Evolutionary conservation across 1,139 yeast species (phyloP).

Genomic region (Wickerhamiella infanticola): DNA sequence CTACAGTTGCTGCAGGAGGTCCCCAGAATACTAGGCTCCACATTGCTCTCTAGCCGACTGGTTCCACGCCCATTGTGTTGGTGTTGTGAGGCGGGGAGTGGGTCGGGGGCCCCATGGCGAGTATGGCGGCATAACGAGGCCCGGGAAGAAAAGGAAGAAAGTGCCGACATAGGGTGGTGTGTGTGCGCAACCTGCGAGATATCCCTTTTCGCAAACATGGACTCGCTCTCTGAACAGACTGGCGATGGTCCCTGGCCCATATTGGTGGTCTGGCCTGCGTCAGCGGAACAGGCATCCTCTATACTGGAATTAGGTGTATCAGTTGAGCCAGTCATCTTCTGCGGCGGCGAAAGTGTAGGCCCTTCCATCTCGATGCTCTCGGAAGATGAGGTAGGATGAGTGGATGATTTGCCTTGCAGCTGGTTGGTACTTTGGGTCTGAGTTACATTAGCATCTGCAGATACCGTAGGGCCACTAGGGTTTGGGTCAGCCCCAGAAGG

Average conservation of each 20-base stretch:
- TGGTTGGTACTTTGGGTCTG: neutral
- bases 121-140: neutral
- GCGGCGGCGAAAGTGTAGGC: no score
- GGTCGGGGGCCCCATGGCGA: neutral
- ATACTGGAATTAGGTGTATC: neutral
- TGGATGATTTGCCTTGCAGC: neutral
- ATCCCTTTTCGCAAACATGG: conserved; percentile 12
- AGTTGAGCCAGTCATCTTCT: neutral
- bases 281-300: neutral
- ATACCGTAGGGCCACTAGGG: neutral
- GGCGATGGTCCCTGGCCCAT: neutral
- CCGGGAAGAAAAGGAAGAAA: conserved; percentile 1
- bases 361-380: no score
- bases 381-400: neutral
- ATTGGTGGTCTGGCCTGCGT: neutral
- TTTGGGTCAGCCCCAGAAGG: neutral
- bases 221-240: neutral
- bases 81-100: neutral
- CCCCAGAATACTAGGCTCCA: neutral
- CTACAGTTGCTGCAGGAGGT: conserved; percentile 1
- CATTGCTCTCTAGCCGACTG: neutral
- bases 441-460: no score
- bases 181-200: conserved; percentile 4
- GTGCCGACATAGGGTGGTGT: neutral
- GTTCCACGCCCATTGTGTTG: neutral